phyloP scores from a whole-genome alignment of 352 stramenopile genomes.

The Phytophthora ohioensis region DNA sequence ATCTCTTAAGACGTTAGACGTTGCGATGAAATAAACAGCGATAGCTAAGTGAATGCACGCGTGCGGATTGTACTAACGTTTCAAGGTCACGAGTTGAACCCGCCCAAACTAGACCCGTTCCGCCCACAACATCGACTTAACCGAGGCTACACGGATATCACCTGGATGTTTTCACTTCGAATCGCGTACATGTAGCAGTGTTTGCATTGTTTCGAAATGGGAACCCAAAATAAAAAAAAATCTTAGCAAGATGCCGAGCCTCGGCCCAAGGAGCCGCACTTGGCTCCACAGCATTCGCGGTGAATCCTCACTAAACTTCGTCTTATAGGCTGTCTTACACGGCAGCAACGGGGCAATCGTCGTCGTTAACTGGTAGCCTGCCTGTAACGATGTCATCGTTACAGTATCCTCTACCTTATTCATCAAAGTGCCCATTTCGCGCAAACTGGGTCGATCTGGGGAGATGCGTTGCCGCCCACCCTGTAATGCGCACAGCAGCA shows the following conservation, averaged over 20 bases:
- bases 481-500: conserved; percentile 12
- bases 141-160: neutral
- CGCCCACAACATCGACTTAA: neutral
- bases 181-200: too few relatives aligned
- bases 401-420: neutral
- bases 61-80: neutral
- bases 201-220: too few relatives aligned
- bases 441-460: neutral
- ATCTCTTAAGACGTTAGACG: too few relatives aligned
- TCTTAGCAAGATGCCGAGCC: too few relatives aligned
- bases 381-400: too few relatives aligned
- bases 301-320: too few relatives aligned
- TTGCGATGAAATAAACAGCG: neutral
- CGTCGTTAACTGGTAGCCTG: too few relatives aligned
- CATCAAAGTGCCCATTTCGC: conserved; percentile 12
- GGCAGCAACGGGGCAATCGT: too few relatives aligned
- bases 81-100: neutral
- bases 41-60: neutral
- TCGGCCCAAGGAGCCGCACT: too few relatives aligned
- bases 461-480: conserved; percentile 17
- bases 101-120: conserved; percentile 15
- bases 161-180: neutral
- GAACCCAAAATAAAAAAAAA: too few relatives aligned
- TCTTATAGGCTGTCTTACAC: too few relatives aligned
- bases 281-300: too few relatives aligned